Evolutionary conservation across 805 yeast species (phyloP).

Genomic region (Hemisphaericaspora nanyangensis): DNA sequence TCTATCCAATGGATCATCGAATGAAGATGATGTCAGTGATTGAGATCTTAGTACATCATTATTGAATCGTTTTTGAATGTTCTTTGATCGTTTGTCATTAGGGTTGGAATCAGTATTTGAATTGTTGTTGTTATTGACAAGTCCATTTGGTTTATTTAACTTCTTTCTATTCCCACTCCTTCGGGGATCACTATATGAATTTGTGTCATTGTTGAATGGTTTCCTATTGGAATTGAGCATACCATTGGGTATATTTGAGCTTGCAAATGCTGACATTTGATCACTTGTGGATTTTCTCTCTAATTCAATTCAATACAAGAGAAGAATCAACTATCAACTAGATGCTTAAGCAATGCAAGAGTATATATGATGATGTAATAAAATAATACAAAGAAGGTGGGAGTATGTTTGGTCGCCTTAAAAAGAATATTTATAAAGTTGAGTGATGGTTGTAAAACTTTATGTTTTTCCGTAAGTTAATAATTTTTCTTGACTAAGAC

Average conservation of each 20-base stretch:
- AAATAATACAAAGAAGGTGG: too few relatives aligned
- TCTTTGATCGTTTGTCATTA: not conserved
- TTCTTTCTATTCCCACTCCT: constrained; percentile 9
- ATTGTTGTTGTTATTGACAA: not conserved
- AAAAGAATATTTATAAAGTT: too few relatives aligned
- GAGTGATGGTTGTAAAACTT: too few relatives aligned
- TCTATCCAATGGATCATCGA: constrained; percentile 12
- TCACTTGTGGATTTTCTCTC: too few relatives aligned
- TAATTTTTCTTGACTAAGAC: too few relatives aligned
- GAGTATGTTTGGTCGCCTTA: too few relatives aligned
- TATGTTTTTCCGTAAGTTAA: too few relatives aligned
- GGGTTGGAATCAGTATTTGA: not conserved
- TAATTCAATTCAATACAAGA: too few relatives aligned
- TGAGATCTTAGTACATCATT: not conserved
- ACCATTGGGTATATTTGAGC: constrained; percentile 1
- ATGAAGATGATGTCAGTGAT: not conserved
- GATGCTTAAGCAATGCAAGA: too few relatives aligned
- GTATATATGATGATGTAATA: too few relatives aligned
- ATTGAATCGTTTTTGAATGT: not conserved
- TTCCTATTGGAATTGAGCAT: not conserved
- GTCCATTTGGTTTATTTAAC: not conserved
- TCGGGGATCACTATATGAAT: constrained; percentile 12
- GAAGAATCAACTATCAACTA: too few relatives aligned
- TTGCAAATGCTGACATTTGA: constrained; percentile 17
- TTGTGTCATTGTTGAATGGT: constrained; percentile 1